Conservation (phyloP, 495 filamentous ascomycete genomes). For the Xylaria bambusicola region DNA sequence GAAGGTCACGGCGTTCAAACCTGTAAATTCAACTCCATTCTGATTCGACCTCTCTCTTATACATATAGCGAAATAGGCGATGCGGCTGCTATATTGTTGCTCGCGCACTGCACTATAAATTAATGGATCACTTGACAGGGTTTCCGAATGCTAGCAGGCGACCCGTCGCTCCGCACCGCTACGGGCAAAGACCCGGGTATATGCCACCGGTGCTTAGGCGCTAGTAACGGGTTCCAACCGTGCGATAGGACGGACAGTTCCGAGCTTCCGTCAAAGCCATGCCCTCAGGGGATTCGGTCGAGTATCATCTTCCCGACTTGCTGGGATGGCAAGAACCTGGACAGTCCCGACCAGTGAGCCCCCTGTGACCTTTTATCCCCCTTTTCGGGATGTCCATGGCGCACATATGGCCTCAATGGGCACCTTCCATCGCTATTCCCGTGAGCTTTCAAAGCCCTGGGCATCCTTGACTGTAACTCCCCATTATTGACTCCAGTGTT, state of each 20-base stretch:
- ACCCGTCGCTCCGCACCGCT: constrained; percentile 52
- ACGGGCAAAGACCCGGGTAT: constrained; percentile 32
- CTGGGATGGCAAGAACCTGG: constrained; percentile 45
- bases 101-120: not conserved
- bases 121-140: constrained; percentile 32
- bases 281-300: constrained; percentile 38
- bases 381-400: not conserved
- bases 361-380: not conserved
- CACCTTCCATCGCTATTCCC: constrained; percentile 8
- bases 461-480: not conserved
- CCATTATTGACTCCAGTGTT: constrained; percentile 3
- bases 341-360: constrained; percentile 37
- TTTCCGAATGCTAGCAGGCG: constrained; percentile 75
- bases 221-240: constrained; percentile 33
- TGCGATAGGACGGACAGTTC: constrained; percentile 41
- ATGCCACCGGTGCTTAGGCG: constrained; percentile 42
- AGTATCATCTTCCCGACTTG: constrained; percentile 44
- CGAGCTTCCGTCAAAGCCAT: constrained; percentile 31
- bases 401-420: not conserved
- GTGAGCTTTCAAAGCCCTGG: constrained; percentile 10
- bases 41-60: not conserved
- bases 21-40: constrained; percentile 25
- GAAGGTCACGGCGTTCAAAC: constrained; percentile 48
- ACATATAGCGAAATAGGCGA: not conserved
- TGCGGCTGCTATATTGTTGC: not conserved